A percentile compares a stretch with the other conserved stretches of the same genome.
These are phyloP conservation scores for Gossypium davidsonii DNA, from an alignment of 441 rosid genomes.

Conservation along the genomic window DNA sequence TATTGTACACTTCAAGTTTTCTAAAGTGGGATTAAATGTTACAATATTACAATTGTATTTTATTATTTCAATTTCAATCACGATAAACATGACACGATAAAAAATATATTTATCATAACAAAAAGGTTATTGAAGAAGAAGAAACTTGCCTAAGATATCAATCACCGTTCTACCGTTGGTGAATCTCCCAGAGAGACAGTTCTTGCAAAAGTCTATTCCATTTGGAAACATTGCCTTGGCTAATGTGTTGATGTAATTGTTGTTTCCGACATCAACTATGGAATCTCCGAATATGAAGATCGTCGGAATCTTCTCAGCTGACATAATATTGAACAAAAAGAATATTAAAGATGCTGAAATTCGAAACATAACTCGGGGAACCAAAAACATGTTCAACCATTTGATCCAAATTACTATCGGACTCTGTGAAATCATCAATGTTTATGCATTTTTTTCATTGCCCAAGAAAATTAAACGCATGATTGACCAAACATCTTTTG, in stretches of 20 bases:
- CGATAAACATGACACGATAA: neutral
- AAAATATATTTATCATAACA: neutral
- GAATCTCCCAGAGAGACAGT: neutral
- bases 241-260: constrained; percentile 35
- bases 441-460: neutral
- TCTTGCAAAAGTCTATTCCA: constrained; percentile 1
- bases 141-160: constrained; percentile 10
- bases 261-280: constrained; percentile 45
- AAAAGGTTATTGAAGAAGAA: neutral
- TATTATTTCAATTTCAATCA: neutral
- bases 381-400: neutral
- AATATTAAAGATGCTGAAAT: neutral
- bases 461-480: neutral
- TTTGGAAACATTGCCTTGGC: constrained; percentile 10
- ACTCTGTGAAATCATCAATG: neutral
- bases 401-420: neutral
- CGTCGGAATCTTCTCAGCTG: neutral
- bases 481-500: constrained; percentile 1
- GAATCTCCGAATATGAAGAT: constrained; percentile 59
- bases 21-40: no score
- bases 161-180: constrained; percentile 4
- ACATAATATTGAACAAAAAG: neutral
- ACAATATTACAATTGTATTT: no score
- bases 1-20: no score
- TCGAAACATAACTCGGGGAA: neutral